A percentile compares a stretch with the other conserved stretches of the same genome.
These are phyloP conservation scores for Boletus rubroflammeus DNA, from an alignment of 768 basidiomycete genomes.

Conservation along the genomic window DNA sequence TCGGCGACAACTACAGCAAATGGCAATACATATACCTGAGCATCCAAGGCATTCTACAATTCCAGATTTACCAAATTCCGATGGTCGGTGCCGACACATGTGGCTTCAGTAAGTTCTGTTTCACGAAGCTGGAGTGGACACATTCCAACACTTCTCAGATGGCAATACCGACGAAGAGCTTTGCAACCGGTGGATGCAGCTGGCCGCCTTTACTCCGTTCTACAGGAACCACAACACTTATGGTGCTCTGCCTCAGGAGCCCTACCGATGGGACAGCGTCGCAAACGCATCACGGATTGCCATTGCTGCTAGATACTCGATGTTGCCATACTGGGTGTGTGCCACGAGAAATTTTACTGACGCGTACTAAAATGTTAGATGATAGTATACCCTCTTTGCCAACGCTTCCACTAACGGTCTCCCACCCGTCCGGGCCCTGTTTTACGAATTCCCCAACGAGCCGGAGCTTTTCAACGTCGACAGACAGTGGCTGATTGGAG, in stretches of 20 bases:
- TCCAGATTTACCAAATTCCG: constrained; percentile 81
- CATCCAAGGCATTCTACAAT: constrained; percentile 76
- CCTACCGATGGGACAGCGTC: constrained; percentile 79
- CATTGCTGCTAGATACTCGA: constrained; percentile 64
- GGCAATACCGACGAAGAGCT: constrained; percentile 78
- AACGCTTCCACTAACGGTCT: constrained; percentile 62
- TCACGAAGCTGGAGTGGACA: neutral
- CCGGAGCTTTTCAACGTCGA: constrained; percentile 60
- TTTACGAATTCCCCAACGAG: constrained; percentile 75
- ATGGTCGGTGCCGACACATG: constrained; percentile 77
- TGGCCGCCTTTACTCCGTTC: constrained; percentile 81
- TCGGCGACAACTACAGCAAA: constrained; percentile 74
- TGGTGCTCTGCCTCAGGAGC: constrained; percentile 72
- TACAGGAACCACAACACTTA: constrained; percentile 73
- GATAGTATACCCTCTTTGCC: constrained; percentile 69
- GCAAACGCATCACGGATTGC: constrained; percentile 69
- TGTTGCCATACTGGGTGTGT: constrained; percentile 78
- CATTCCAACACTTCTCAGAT: constrained; percentile 11
- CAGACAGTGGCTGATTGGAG: constrained; percentile 69
- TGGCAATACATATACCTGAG: constrained; percentile 71
- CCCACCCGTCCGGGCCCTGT: constrained; percentile 70
- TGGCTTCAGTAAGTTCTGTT: constrained; percentile 27
- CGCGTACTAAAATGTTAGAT: neutral
- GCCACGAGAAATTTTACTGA: neutral
- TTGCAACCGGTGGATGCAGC: constrained; percentile 82